Evolutionary conservation across 768 basidiomycete species (phyloP), one percentile per base, ranked within the genome.

Genomic region (Boletellus ananiceps): DNA sequence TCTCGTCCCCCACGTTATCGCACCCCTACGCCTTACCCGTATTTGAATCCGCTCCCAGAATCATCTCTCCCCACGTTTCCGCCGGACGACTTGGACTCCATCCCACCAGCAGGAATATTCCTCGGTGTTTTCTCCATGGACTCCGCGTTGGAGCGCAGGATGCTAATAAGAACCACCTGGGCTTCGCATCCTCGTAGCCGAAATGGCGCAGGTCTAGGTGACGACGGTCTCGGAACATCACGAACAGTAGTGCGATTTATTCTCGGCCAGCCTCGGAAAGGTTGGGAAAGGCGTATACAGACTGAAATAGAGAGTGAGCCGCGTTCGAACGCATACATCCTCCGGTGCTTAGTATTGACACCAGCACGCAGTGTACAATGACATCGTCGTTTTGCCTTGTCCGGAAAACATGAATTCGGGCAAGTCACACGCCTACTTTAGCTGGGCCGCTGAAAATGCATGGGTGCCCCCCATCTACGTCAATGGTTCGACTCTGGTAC

Each of bases 361-460:
- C 49, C 5, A 6, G 38, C 37, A 1, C n/a, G 32, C 63, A 92
- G 89, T 80, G 65, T 91, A 84, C 66, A 87, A 91, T 61, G 92
- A 93, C 65, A 86, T 94, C 50, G 73, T 93, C 54, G 76, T 94
- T 41, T 76, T 96, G 38, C 88, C 91, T 23, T 82, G 85, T 38
- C 62, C 79, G 9, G 95, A 98, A 71, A 96, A 97, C 68, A 97
- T 98, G 95, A 97, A 98, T 68, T 73, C 79, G 41, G 95, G 95
- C 49, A 98, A 98, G 69, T 88, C 89, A 5, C 77, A 95, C 62
- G 81, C 86, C 2, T 98, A 85, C 71, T 97, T 93, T 73, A 80
- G 82, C 13, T 98, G 95, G 95, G 91, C 94, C 5, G 81, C 89
- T 33, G 79, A 84, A 61, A 84, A 89, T 57, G 93, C 93, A 9